Evolutionary conservation across 129 eudicot genomes (phyloP), one percentile per base, ranked within the genome.

Genomic region (Arctium lappa): DNA sequence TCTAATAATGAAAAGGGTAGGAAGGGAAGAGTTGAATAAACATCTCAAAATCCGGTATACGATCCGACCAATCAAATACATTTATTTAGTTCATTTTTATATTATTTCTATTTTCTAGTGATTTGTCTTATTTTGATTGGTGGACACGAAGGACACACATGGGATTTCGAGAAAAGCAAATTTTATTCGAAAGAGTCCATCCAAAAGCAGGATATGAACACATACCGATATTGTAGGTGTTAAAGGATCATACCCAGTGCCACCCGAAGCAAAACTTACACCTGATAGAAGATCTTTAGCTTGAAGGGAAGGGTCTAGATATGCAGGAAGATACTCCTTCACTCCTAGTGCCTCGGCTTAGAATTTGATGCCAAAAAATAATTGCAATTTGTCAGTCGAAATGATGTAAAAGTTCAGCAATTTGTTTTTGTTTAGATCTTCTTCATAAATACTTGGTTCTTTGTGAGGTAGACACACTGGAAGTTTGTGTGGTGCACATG

Each of bases 201-300:
- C 15, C 36, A 56, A 53, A 37, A 42, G 27, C 13, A 80, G 8
- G 68, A 5, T 32, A 0, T 8, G 40, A 0, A 56, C 27, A 38
- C 60, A 3, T 89, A 92, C 98, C 84, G 89, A 87, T 7, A 92
- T 68, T 39, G 79, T 85, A 18, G 92, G 75, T 75, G 97, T 94
- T 48, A 92, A 69, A 31, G 98, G 95, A 72, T 94, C 97, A 69
- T 77, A 91, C 16, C 97, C 95, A 5, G 94, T 86, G 53, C 89
- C 97, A 40, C 94, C 97, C 6, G 98, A 92, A 46, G 98, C 97
- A 85, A 94, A 94, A 75, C 89, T 94, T 3, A 94, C 95, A 9
- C 98, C 97, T 16, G 98, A 90, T 76, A 70, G 62, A 56, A 94
- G 94, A 82, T 94, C 98, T 27, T 84, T 48, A 40, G 81, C 66